Base-by-base conservation (phyloP, 2,329 filamentous ascomycete species). In the Sporothrix euskadiensis region DNA sequence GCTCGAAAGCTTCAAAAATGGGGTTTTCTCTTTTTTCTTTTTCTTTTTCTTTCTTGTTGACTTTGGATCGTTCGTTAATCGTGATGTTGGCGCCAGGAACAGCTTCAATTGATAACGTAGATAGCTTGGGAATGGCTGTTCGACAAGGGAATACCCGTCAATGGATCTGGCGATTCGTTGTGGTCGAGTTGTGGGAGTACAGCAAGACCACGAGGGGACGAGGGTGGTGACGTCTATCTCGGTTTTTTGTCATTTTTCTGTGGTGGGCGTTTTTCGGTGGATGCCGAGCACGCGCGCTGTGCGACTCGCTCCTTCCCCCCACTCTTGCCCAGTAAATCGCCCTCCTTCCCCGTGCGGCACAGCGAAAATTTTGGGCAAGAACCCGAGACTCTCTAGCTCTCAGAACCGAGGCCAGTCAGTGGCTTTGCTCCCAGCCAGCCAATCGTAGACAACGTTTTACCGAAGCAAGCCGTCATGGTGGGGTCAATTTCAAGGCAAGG, bases 401-500 rank as follows among this genome's bases (percentile, higher is more conserved):
- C 19, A 35, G 57, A 63, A 41, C 71, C 73, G 73, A 73, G 71
- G 71, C 41, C 44, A 57, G 26, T 30, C 68, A 30, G 22, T 39
- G 56, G 47, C 71, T 35, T 44, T 44, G 59, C 32, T 4, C 4
- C 26, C 26, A n/a, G 30, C 16, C 39, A 56, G 71, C 75, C 75
- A 76, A 76, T 76, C 10, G 47, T 16, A 74, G 74, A 14, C 12
- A 41, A 71, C 59, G 66, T 73, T 75, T 76, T 76, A 75, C 74
- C 75, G 73, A 75, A 69, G 63, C 56, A 73, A 61, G 56, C 49
- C 72, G 70, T 32, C 26, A 22, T 61, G n/a, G n/a, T 47, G 41
- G 44, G 22, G 41, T 4, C 12, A 35, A 22, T 7, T 14, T 14
- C 10, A 56, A 26, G 19, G 9, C 9, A 47, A 47, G 14, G 30